phyloP scores from a whole-genome alignment of 805 yeast species.

The Wickerhamomyces ciferrii region DNA sequence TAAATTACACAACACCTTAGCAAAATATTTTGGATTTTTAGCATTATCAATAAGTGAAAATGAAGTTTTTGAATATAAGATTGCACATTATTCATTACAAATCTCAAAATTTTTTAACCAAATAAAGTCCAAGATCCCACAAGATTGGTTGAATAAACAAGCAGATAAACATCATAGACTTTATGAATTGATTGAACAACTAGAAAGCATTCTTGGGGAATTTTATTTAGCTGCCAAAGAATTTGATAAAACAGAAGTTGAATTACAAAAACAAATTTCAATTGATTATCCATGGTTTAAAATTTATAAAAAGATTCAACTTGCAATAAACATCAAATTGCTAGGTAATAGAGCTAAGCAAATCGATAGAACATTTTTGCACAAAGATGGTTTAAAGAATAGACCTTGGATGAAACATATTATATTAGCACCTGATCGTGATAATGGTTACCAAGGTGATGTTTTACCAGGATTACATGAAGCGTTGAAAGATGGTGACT shows the following conservation, averaged over 20 bases:
- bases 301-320: slow-evolving; percentile 49
- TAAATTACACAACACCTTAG: slow-evolving; percentile 47
- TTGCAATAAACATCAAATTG: slow-evolving; percentile 51
- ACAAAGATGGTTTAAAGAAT: slow-evolving; percentile 38
- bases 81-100: slow-evolving; percentile 40
- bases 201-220: slow-evolving; percentile 2
- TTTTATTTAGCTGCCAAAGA: slow-evolving; percentile 3
- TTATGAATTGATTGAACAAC: slow-evolving; percentile 2
- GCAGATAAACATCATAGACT: background rate
- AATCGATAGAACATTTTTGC: slow-evolving; percentile 50
- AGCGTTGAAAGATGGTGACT: slow-evolving; percentile 42
- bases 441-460: slow-evolving; percentile 43
- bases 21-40: slow-evolving; percentile 55
- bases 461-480: slow-evolving; percentile 58
- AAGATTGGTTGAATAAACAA: slow-evolving; percentile 22
- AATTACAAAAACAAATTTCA: slow-evolving; percentile 44
- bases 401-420: slow-evolving; percentile 63
- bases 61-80: slow-evolving; percentile 47
- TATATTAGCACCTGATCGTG: slow-evolving; percentile 53
- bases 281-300: slow-evolving; percentile 80
- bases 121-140: slow-evolving; percentile 20
- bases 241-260: slow-evolving; percentile 43
- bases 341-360: slow-evolving; percentile 48
- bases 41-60: slow-evolving; percentile 49
- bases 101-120: slow-evolving; percentile 32